Conservation (phyloP, 164 flowering plant genomes). For the Houttuynia cordata region DNA sequence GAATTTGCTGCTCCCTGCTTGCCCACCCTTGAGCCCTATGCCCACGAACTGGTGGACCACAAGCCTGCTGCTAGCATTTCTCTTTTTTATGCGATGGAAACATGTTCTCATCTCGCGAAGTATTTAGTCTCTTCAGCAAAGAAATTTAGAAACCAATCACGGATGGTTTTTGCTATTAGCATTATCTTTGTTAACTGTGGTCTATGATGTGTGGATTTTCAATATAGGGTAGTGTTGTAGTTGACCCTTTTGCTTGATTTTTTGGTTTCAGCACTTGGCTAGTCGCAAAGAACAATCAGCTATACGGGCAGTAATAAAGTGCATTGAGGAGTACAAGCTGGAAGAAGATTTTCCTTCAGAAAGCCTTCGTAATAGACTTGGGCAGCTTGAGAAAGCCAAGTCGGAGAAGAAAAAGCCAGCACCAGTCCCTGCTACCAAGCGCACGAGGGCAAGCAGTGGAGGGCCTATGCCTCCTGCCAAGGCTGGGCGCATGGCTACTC, state of each 20-base stretch:
- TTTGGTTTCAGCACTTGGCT: slow-evolving; percentile 45
- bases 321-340: slow-evolving; percentile 93
- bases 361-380: slow-evolving; percentile 77
- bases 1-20: no score
- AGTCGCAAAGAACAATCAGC: slow-evolving; percentile 92
- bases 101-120: no score
- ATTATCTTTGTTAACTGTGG: no score
- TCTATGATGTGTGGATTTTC: background rate
- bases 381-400: slow-evolving; percentile 80
- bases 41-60: no score
- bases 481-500: slow-evolving; percentile 72
- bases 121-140: no score
- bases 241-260: background rate
- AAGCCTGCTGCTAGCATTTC: no score
- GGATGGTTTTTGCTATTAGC: no score
- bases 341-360: slow-evolving; percentile 85
- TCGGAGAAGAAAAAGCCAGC: slow-evolving; percentile 71
- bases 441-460: slow-evolving; percentile 74
- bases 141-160: no score
- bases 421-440: slow-evolving; percentile 73
- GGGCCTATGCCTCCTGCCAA: slow-evolving; percentile 99
- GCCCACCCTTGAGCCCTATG: no score
- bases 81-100: no score
- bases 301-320: slow-evolving; percentile 72
- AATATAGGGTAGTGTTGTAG: background rate